A percentile compares a stretch with the other conserved stretches of the same genome.
These are phyloP conservation scores for Basidiobolus meristosporus DNA, from an alignment of 371 early-diverging fungal species.

Conservation along the genomic window DNA sequence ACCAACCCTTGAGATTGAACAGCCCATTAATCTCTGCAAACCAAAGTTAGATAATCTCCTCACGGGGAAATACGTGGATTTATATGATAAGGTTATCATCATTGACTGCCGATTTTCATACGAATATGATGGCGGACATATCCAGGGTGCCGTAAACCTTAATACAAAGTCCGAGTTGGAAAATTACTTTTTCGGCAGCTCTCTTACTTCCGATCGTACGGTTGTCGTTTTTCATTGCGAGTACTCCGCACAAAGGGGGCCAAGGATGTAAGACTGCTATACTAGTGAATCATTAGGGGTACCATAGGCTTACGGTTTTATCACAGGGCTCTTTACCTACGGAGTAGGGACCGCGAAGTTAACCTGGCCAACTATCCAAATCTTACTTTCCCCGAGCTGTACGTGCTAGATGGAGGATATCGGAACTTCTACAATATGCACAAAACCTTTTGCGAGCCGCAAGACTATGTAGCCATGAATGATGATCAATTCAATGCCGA, in stretches of 20 bases:
- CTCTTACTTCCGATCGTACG: slow-evolving; percentile 10
- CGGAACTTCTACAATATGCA: slow-evolving; percentile 34
- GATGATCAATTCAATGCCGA: slow-evolving; percentile 14
- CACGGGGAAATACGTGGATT: slow-evolving; percentile 14
- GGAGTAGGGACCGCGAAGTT: slow-evolving; percentile 53
- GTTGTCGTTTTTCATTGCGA: slow-evolving; percentile 85
- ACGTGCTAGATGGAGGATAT: slow-evolving; percentile 80
- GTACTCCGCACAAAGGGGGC: slow-evolving; percentile 68
- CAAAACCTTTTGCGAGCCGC: slow-evolving; percentile 34
- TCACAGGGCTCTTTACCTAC: slow-evolving; percentile 49
- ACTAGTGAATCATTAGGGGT: neutral
- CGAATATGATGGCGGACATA: slow-evolving; percentile 82
- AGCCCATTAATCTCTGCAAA: too few species aligned
- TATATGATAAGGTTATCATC: slow-evolving; percentile 27
- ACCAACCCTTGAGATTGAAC: too few species aligned
- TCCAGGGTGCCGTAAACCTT: slow-evolving; percentile 48
- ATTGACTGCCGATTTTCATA: slow-evolving; percentile 82
- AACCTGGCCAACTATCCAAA: slow-evolving; percentile 54
- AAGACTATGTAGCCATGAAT: slow-evolving; percentile 50
- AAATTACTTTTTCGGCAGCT: slow-evolving; percentile 11
- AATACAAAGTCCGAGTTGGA: slow-evolving; percentile 19
- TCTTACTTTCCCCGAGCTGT: slow-evolving; percentile 68
- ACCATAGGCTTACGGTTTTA: neutral
- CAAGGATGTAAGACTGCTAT: slow-evolving; percentile 30
- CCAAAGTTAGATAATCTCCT: slow-evolving; percentile 9